Evolutionary conservation across 2,329 filamentous ascomycete genomes (phyloP).

Genomic region (Lecanoromycetidae sp.): DNA sequence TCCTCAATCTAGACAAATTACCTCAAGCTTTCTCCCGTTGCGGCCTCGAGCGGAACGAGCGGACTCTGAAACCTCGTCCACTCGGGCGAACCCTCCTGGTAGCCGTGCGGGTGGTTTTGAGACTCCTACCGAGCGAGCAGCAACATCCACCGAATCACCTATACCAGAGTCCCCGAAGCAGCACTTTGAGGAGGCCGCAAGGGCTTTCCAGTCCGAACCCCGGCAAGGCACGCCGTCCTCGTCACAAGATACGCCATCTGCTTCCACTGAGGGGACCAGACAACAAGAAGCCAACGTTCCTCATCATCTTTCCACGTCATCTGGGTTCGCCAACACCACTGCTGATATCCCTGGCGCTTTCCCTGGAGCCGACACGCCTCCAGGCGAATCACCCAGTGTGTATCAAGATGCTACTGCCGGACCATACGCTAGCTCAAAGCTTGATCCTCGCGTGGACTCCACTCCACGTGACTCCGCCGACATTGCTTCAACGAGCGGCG

Average conservation of each 20-base stretch:
- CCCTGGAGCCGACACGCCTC: constrained; percentile 34
- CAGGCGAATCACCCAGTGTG: constrained; percentile 17
- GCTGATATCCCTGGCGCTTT: constrained; percentile 40
- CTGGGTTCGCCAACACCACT: constrained; percentile 18
- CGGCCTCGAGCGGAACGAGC: constrained; percentile 41
- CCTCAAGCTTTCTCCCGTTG: constrained; percentile 63
- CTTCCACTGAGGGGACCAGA: neutral
- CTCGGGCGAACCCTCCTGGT: constrained; percentile 61
- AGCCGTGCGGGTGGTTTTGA: constrained; percentile 46
- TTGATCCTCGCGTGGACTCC: constrained; percentile 15
- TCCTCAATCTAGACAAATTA: constrained; percentile 64
- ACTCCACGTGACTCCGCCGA: neutral
- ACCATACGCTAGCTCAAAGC: constrained; percentile 11
- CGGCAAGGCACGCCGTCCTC: constrained; percentile 18
- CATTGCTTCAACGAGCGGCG: neutral
- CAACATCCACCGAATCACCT: constrained; percentile 24
- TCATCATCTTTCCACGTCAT: neutral
- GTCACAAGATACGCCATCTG: constrained; percentile 1
- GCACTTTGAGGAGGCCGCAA: constrained; percentile 13
- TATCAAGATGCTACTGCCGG: constrained; percentile 6
- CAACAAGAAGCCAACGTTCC: constrained; percentile 4
- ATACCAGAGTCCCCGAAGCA: constrained; percentile 18
- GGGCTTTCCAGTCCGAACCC: constrained; percentile 21
- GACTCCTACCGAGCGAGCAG: constrained; percentile 34
- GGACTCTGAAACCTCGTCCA: constrained; percentile 64